A percentile compares a stretch with the other conserved stretches of the same genome.
phyloP scores from a whole-genome alignment of 768 basidiomycete species.

The Trametes maxima region DNA sequence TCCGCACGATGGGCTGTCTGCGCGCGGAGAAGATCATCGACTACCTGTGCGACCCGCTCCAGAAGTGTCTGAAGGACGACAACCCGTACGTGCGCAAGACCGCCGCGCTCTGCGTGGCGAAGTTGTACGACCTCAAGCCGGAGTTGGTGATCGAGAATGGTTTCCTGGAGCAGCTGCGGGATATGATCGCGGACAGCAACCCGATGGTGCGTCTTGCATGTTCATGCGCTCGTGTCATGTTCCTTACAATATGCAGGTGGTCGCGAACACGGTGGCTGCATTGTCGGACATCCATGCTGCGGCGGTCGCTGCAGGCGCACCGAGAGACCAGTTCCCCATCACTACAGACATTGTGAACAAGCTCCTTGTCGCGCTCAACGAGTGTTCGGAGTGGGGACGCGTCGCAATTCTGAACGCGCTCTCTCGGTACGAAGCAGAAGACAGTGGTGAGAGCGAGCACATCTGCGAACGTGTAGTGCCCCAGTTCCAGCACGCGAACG shows the following conservation, averaged over 20 bases:
- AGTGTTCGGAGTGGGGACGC: slow-evolving; percentile 99
- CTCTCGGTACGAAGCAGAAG: slow-evolving; percentile 77
- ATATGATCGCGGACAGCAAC: slow-evolving; percentile 94
- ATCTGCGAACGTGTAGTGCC: slow-evolving; percentile 98
- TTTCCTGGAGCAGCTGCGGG: slow-evolving; percentile 84
- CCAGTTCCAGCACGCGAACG: slow-evolving; percentile 97
- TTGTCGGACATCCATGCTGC: slow-evolving; percentile 89
- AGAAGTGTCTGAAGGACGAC: slow-evolving; percentile 90
- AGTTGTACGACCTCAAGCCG: slow-evolving; percentile 96
- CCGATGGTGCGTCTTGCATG: slow-evolving; percentile 76
- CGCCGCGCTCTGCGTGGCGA: slow-evolving; percentile 94
- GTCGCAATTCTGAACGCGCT: slow-evolving; percentile 90
- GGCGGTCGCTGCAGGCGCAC: slow-evolving; percentile 58
- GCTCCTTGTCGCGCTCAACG: slow-evolving; percentile 92
- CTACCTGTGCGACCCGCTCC: slow-evolving; percentile 94
- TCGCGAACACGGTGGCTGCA: slow-evolving; percentile 94
- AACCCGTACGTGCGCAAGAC: slow-evolving; percentile 99
- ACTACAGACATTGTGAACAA: slow-evolving; percentile 84
- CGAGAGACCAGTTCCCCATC: slow-evolving; percentile 76
- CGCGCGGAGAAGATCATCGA: slow-evolving; percentile 99
- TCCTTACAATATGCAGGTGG: slow-evolving; percentile 64
- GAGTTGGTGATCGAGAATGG: slow-evolving; percentile 94
- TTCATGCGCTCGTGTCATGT: not conserved
- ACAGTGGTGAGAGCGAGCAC: slow-evolving; percentile 96
- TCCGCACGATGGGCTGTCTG: slow-evolving; percentile 96